phyloP scores from a whole-genome alignment of 1,284 basidiomycete species.

The Trametes polyzona region DNA sequence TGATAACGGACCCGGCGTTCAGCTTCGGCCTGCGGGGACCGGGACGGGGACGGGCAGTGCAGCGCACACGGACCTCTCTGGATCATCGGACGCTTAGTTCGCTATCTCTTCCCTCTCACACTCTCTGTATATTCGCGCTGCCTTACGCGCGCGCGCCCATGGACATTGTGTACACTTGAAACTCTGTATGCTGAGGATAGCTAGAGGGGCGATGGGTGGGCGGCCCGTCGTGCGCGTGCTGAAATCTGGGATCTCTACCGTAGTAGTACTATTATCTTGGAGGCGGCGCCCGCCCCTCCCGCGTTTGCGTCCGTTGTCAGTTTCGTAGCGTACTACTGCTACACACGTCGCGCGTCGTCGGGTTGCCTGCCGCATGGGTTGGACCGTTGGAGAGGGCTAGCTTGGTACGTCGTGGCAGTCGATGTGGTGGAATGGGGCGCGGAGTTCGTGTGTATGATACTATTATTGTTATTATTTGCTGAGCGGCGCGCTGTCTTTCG shows the following conservation, averaged over 20 bases:
- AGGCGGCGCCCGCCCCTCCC: neutral
- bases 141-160: neutral
- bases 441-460: too few relatives aligned
- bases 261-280: neutral
- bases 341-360: neutral
- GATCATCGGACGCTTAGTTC: conserved; percentile 17
- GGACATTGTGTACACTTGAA: conserved; percentile 15
- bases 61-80: neutral
- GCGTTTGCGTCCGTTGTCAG: neutral
- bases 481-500: conserved; percentile 1
- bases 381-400: neutral
- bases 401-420: neutral
- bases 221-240: too few relatives aligned
- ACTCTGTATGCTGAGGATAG: neutral
- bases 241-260: neutral
- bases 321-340: neutral
- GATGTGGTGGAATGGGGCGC: too few relatives aligned
- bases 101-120: too few relatives aligned
- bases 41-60: conserved; percentile 2
- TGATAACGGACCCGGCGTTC: too few relatives aligned
- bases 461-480: neutral
- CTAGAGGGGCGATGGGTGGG: neutral
- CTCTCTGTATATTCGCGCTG: conserved; percentile 4
- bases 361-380: neutral
- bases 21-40: neutral